Conservation (phyloP, 805 yeast genomes). For the Cyberlindnera mycetangii region DNA sequence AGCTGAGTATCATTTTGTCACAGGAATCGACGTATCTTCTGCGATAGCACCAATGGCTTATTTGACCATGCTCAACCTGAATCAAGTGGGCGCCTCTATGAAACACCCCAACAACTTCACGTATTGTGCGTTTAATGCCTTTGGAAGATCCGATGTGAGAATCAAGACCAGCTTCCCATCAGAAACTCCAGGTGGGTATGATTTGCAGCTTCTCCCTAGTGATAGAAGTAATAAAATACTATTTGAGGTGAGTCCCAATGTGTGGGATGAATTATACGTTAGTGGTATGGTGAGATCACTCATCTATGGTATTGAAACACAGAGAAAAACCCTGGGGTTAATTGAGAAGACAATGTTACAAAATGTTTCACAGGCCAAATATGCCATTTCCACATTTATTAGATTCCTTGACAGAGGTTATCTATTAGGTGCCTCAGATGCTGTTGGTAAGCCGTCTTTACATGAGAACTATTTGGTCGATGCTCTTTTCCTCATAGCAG, state of each 20-base stretch:
- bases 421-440: conserved; percentile 60
- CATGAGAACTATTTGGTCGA: conserved; percentile 69
- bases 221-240: conserved; percentile 34
- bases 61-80: conserved; percentile 35
- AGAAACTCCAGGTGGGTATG: conserved; percentile 32
- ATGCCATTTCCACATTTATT: conserved; percentile 16
- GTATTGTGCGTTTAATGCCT: conserved; percentile 70
- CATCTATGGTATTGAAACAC: conserved; percentile 49
- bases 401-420: conserved; percentile 42
- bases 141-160: conserved; percentile 66
- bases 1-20: conserved; percentile 47
- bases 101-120: conserved; percentile 38
- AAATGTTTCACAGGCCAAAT: conserved; percentile 11
- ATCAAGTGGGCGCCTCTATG: conserved; percentile 17
- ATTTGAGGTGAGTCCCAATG: conserved; percentile 31
- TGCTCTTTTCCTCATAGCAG: conserved; percentile 51
- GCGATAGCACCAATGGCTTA: conserved; percentile 46
- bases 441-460: conserved; percentile 62
- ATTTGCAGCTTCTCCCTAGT: conserved; percentile 31
- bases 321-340: conserved; percentile 57
- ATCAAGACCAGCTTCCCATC: conserved; percentile 59
- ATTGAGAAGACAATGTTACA: conserved; percentile 43
- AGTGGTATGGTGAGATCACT: conserved; percentile 55
- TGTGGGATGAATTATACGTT: conserved; percentile 64
- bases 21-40: conserved; percentile 46